Base-by-base conservation (phyloP, 345 rosid genomes). In the Pelargonium nanum region DNA sequence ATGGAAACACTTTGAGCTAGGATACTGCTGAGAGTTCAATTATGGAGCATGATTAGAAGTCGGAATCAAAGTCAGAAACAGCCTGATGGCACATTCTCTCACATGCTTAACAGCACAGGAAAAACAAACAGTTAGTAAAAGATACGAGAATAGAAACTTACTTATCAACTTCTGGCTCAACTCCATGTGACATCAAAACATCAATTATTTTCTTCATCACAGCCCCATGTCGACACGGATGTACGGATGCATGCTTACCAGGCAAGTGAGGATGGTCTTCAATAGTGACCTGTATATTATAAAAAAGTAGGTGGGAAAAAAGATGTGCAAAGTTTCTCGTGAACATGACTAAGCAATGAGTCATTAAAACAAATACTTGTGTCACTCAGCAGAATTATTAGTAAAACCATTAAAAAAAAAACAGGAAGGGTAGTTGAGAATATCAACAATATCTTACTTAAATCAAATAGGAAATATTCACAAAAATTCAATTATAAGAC, bases 121-220 rank as follows among this genome's bases (percentile, higher is more conserved):
- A n/a, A n/a, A n/a, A n/a, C 48, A 9, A 40, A 40, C 15, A 7
- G 16, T 40, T 9, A 40, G 26, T 22, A 45, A n/a, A 45, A 40
- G 32, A 44, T 2, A 4, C 28, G 4, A 16, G 5, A 6, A 13
- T n/a, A n/a, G 22, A 26, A 57, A 55, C 66, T 77, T 78, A 94
- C 97, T 87, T 94, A 76, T 90, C 96, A 71, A 94, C 99, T 88
- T 90, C 95, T 24, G 99, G 99, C 75, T 94, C 97, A 55, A 90
- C 97, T 56, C 96, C 99, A 50, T 76, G 96, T 4, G 97, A 87
- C 97, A 94, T 83, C 63, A 88, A 69, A 24, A 90, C 96, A 73
- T 90, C 99, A 72, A 90, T 94, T 34, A 94, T 90, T 77, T 90
- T 94, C 83, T 94, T 94, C 99, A 94, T 94, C 32, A 94, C 99